A percentile compares a stretch with the other conserved stretches of the same genome.
Evolutionary conservation across 441 rosid genomes (phyloP).

Genomic region (Raphanus hybrid): DNA sequence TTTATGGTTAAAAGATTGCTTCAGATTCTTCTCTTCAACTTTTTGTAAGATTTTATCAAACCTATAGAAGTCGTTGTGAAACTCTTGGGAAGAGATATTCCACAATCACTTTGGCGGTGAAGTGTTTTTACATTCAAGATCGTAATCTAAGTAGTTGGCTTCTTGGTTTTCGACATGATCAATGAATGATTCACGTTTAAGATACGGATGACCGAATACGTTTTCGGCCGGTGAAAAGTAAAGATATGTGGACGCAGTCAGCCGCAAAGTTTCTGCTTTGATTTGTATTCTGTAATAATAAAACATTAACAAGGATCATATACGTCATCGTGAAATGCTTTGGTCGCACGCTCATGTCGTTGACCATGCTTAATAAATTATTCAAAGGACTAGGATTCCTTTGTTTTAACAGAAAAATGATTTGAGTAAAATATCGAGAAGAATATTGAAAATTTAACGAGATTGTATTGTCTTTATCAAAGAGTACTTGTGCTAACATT

Average conservation of each 20-base stretch:
- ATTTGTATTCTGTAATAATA: slow-evolving; percentile 5
- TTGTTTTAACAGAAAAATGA: background rate
- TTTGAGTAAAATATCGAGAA: background rate
- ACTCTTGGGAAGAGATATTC: background rate
- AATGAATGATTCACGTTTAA: slow-evolving; percentile 2
- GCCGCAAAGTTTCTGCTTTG: slow-evolving; percentile 38
- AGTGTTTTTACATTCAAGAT: background rate
- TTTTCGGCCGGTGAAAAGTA: slow-evolving; percentile 38
- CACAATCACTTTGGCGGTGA: too few relatives aligned
- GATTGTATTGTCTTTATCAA: slow-evolving; percentile 17
- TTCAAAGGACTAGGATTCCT: background rate
- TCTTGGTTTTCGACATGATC: slow-evolving; percentile 7
- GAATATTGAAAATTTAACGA: background rate
- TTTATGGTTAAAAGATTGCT: too few relatives aligned
- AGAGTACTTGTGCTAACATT: slow-evolving; percentile 9
- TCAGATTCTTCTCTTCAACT: background rate
- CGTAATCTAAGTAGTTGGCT: background rate
- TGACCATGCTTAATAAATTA: slow-evolving; percentile 8
- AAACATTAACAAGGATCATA: background rate
- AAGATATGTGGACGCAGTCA: slow-evolving; percentile 26
- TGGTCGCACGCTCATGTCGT: background rate
- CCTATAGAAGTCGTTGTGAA: background rate
- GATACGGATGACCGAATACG: slow-evolving; percentile 25
- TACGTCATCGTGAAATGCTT: slow-evolving; percentile 26
- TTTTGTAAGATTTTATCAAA: background rate